These are phyloP conservation scores for Aspergillus fructus DNA, from an alignment of 2,329 filamentous ascomycete species.

Conservation along the genomic window DNA sequence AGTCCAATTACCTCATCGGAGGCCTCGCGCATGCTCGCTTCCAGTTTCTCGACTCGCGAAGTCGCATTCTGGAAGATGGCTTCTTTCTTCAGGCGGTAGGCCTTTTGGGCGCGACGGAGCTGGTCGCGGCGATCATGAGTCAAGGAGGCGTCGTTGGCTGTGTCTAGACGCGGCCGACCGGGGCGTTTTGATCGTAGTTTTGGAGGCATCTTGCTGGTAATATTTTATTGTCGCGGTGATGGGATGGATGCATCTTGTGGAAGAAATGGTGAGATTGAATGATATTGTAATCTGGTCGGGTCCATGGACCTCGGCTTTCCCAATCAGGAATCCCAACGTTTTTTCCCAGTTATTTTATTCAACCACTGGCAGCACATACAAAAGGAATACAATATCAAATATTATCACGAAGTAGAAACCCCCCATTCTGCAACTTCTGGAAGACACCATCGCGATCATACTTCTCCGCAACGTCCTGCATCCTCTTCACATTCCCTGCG, in stretches of 20 bases:
- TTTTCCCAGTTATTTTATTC: no score
- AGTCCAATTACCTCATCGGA: not conserved
- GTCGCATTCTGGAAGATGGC: conserved; percentile 73
- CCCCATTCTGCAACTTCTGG: conserved; percentile 6
- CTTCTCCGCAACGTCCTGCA: conserved; percentile 2
- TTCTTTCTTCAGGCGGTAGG: conserved; percentile 83
- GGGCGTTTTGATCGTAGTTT: not conserved
- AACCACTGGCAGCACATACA: no score
- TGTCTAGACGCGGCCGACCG: not conserved
- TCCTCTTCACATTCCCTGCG: not conserved
- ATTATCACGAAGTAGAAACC: no score
- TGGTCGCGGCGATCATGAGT: conserved; percentile 66
- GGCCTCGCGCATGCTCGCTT: conserved; percentile 38
- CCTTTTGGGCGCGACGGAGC: conserved; percentile 80
- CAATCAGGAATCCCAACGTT: no score
- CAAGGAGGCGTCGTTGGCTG: not conserved
- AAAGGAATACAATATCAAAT: no score
- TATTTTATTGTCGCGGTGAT: no score
- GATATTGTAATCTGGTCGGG: no score
- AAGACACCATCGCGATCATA: conserved; percentile 12
- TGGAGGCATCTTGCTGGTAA: not conserved
- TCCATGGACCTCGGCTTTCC: no score
- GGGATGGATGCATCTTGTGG: no score
- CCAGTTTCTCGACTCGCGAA: conserved; percentile 67
- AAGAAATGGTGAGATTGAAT: no score